A percentile compares a stretch with the other conserved stretches of the same genome.
Evolutionary conservation across 2,329 filamentous ascomycete species (phyloP).

Genomic region (Aspergillus aculeatinus): DNA sequence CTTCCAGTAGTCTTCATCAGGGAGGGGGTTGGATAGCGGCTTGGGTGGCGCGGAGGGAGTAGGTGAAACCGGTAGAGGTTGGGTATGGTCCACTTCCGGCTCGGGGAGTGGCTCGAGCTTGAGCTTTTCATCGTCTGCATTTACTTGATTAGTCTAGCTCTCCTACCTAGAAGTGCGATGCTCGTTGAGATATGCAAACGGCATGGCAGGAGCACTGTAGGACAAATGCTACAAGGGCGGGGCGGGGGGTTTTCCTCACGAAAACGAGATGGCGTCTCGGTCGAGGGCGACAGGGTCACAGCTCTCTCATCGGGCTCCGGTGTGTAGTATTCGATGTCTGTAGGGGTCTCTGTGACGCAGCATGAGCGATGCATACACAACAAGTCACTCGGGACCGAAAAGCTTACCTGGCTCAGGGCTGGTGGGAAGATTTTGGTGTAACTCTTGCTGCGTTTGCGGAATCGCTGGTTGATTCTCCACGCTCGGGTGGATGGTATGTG

Average conservation of each 20-base stretch:
- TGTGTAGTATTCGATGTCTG: conserved; percentile 41
- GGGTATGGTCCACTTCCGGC: conserved; percentile 27
- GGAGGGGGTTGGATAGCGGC: conserved; percentile 6
- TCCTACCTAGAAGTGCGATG: neutral
- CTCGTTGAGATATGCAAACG: neutral
- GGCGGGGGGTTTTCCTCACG: conserved; percentile 22
- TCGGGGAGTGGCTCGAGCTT: conserved; percentile 27
- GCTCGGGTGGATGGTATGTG: neutral
- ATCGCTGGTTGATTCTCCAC: neutral
- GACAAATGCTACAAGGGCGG: conserved; percentile 7
- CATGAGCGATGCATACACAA: neutral
- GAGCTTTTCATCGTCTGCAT: conserved; percentile 25
- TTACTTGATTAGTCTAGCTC: conserved; percentile 9
- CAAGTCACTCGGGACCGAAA: neutral
- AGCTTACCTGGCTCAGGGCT: conserved; percentile 37
- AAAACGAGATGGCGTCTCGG: conserved; percentile 28
- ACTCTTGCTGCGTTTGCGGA: conserved; percentile 5
- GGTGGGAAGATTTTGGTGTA: conserved; percentile 13
- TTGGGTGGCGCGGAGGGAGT: conserved; percentile 12
- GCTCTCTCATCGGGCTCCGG: conserved; percentile 34
- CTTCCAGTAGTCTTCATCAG: conserved; percentile 14
- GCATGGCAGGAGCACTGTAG: neutral
- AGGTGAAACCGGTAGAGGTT: conserved; percentile 20
- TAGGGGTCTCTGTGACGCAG: conserved; percentile 32
- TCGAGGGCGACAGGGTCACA: conserved; percentile 29